Percentiles rank a stretch among this genome's conserved stretches.
Evolutionary conservation across 2,329 filamentous ascomycete species (phyloP).

Genomic region (Nemania sp.): DNA sequence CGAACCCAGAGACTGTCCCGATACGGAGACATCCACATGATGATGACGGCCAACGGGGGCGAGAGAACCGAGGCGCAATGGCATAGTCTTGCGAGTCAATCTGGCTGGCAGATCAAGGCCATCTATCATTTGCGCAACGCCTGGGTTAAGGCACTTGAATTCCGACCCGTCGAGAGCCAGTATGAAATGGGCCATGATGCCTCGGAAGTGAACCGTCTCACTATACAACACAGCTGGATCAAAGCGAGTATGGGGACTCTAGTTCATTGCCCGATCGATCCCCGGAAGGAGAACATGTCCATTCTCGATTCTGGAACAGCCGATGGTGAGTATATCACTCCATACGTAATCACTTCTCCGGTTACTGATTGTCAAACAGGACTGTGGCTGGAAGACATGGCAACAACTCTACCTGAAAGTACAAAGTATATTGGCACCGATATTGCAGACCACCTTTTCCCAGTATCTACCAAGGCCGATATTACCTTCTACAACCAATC

Average conservation of each 20-base stretch:
- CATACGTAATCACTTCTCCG: no score
- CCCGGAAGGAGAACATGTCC: neutral
- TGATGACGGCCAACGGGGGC: slow-evolving; percentile 33
- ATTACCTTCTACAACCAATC: neutral
- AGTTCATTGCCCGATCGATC: neutral
- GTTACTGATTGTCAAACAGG: neutral
- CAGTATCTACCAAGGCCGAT: neutral
- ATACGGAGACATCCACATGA: slow-evolving; percentile 49
- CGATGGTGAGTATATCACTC: neutral
- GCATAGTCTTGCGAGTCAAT: neutral
- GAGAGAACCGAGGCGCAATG: slow-evolving; percentile 3
- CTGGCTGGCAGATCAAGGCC: neutral
- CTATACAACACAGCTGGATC: neutral
- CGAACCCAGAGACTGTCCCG: slow-evolving; percentile 37
- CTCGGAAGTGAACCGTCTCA: neutral
- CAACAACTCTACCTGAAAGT: neutral
- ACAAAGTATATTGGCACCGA: neutral
- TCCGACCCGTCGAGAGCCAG: no score
- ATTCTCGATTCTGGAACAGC: neutral
- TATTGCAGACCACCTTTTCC: neutral
- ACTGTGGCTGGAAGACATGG: neutral
- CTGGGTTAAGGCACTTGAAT: slow-evolving; percentile 2
- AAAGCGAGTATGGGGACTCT: neutral
- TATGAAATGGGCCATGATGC: neutral
- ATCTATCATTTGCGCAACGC: slow-evolving; percentile 1